Percentiles rank a stretch among this genome's conserved stretches.
phyloP scores from a whole-genome alignment of 768 basidiomycete species.

The Amanita jacksonii region DNA sequence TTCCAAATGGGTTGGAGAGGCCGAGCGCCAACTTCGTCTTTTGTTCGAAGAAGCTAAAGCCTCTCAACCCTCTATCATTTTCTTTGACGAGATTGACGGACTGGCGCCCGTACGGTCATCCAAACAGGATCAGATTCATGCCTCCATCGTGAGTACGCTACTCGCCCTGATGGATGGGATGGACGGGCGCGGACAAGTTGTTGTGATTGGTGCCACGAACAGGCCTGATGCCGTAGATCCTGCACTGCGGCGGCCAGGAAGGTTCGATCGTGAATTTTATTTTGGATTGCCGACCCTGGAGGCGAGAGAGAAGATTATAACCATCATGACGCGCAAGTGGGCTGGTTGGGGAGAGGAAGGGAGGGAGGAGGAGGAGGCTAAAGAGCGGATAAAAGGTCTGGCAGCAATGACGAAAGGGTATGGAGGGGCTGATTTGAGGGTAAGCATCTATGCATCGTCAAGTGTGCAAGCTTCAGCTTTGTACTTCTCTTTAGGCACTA shows the following conservation, averaged over 20 bases:
- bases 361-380: slow-evolving; percentile 22
- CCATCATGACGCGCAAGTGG: slow-evolving; percentile 89
- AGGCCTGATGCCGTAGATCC: slow-evolving; percentile 97
- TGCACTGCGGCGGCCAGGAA: slow-evolving; percentile 84
- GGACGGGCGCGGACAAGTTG: slow-evolving; percentile 95
- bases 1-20: slow-evolving; percentile 99
- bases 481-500: slow-evolving; percentile 48
- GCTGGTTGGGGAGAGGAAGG: slow-evolving; percentile 58
- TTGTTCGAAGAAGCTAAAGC: slow-evolving; percentile 93
- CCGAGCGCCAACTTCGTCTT: slow-evolving; percentile 89
- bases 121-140: slow-evolving; percentile 98
- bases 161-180: slow-evolving; percentile 98
- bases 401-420: slow-evolving; percentile 94
- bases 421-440: slow-evolving; percentile 93
- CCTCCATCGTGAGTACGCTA: slow-evolving; percentile 92
- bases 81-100: slow-evolving; percentile 99
- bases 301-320: slow-evolving; percentile 81
- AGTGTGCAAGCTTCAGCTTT: slow-evolving; percentile 5
- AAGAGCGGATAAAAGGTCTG: slow-evolving; percentile 66
- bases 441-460: slow-evolving; percentile 27
- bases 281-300: slow-evolving; percentile 83
- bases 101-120: slow-evolving; percentile 97
- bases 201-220: slow-evolving; percentile 98
- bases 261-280: slow-evolving; percentile 98
- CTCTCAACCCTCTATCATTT: slow-evolving; percentile 94